Conservation (phyloP, 371 early-diverging fungal genomes). For the Apophysomyces variabilis region DNA sequence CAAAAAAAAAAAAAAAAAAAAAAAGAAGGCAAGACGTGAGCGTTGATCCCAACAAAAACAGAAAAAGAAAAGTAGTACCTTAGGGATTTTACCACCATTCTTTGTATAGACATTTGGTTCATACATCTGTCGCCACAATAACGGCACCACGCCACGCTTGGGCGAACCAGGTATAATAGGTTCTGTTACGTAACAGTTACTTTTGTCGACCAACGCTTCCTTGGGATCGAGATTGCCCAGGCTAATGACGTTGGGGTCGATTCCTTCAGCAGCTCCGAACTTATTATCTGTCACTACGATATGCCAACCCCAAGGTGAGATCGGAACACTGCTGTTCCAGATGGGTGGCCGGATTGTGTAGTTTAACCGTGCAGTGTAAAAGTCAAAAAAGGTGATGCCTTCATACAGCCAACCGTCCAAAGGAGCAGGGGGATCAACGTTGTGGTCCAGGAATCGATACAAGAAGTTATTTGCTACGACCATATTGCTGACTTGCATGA, state of each 20-base stretch:
- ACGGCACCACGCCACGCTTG: slow-evolving; percentile 20
- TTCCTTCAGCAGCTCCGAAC: slow-evolving; percentile 36
- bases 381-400: slow-evolving; percentile 49
- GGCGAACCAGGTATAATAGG: slow-evolving; percentile 27
- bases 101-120: slow-evolving; percentile 22
- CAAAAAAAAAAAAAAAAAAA: slow-evolving; percentile 7
- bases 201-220: slow-evolving; percentile 31
- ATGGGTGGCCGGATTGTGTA: slow-evolving; percentile 44
- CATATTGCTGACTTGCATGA: slow-evolving; percentile 45
- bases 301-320: slow-evolving; percentile 44
- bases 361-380: slow-evolving; percentile 47
- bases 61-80: slow-evolving; percentile 17
- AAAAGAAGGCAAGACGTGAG: neutral
- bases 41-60: too few species aligned
- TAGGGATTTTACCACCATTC: slow-evolving; percentile 37
- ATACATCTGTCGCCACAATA: slow-evolving; percentile 41
- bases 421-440: slow-evolving; percentile 27
- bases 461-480: slow-evolving; percentile 45
- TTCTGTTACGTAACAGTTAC: slow-evolving; percentile 45
- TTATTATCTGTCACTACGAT: slow-evolving; percentile 37
- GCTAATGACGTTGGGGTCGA: slow-evolving; percentile 48
- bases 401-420: slow-evolving; percentile 47
- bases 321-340: slow-evolving; percentile 42
- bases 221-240: slow-evolving; percentile 40
- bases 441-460: slow-evolving; percentile 35